Evolutionary conservation across 148 eudicot genomes (phyloP), one percentile per base, ranked within the genome.

Genomic region (Camellia sinensis): DNA sequence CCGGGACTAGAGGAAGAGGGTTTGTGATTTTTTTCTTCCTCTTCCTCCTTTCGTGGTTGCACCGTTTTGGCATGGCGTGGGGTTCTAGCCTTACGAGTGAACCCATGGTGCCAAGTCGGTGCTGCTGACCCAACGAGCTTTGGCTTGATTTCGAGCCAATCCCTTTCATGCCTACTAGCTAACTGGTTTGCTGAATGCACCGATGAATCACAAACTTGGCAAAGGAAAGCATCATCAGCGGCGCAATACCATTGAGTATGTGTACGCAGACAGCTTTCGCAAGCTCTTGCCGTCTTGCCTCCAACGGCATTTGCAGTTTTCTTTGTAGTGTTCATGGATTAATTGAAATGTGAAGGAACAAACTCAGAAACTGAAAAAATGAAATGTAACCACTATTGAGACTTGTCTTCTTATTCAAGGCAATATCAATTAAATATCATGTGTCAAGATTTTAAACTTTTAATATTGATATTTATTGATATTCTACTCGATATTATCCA

Each of bases 221-320:
- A 91, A 37, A 91, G 94, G 80, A 91, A 91, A 45, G 92, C 94
- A 41, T 91, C 94, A n/a, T 91, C 94, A 0, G 91, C 87, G 0
- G 89, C 78, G 37, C 94, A 91, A 65, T 85, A 91, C 92, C 92
- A 89, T 48, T 87, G 78, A 2, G 92, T 92, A 37, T 91, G 79
- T 80, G 74, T 87, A 2, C 76, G 70, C 0, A 89, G 79, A 82
- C 94, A 91, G 82, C 89, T 85, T n/a, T 91, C 92, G 67, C 94
- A 91, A 10, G 92, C 90, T 52, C 91, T 76, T 0, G 90, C 89
- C 0, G 89, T 84, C 80, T 85, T 91, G 19, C 91, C 91, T 52
- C 88, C 88, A 17, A 88, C 67, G 3, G 82, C 86, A 56, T 86
- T 80, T 18, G 87, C 87, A 0, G 85, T 67, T 70, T 83, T 84